Base-by-base conservation (phyloP, 2,329 filamentous ascomycete species). In the Sphaerostilbella broomeana region DNA sequence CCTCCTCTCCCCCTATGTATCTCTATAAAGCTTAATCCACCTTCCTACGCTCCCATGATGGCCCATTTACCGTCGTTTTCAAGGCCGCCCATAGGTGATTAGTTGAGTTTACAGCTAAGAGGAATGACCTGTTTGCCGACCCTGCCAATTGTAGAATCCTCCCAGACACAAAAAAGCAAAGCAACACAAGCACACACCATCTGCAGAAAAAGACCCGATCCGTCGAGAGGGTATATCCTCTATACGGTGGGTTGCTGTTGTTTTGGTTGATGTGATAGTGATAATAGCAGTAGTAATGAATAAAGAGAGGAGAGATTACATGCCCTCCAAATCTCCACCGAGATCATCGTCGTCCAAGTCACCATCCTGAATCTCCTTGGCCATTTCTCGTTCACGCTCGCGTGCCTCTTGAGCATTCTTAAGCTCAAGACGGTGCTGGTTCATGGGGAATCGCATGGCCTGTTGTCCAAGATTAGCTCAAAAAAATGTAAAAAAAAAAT, bases 371-470 rank as follows among this genome's bases (percentile, higher is more conserved):
- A 98, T 97, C 72, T 98, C 92, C 74, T 97, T 97, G 47, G 89
- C 92, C 73, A 98, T 79, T 67, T 98, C 92, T 13, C 92, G 78
- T 71, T 98, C 92, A 15, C 92, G 77, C 63, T 98, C 92, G 35
- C 92, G 78, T n/a, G 92, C 92, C 66, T 98, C 94, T 64, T 97
- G 90, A 0, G 92, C 92, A 55, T 94, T 97, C 77, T 95, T 97
- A 40, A 98, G 75, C 66, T 98, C 92, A 40, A 97, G 73, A 13
- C 92, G 80, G 66, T 98, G 92, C 65, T 97, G 92, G 70, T 98
- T 95, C 90, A 97, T 97, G 3, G 92, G 92, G 67, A 97, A 98
- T 40, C 92, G 81, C 92, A 98, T 98, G 18, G 92, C 90, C 86
- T 90, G 36, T 19, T 31, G 16, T 25, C 3, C 27, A 15, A 12